Conservation (phyloP, 306 rosid genomes). For the Dalbergia cochinchinensis region DNA sequence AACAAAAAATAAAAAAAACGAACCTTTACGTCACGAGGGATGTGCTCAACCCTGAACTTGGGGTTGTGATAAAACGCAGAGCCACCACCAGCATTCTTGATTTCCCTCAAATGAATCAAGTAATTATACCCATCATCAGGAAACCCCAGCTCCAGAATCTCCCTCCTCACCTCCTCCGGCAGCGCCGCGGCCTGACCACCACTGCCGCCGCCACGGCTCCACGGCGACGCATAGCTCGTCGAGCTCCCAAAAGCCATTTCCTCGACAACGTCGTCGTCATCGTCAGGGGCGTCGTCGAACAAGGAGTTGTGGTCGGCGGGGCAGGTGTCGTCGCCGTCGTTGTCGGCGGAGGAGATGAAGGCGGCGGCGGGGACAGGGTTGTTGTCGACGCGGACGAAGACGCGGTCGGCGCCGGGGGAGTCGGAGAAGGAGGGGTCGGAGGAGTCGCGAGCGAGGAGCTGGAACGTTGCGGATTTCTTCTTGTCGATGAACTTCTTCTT, state of each 20-base stretch:
- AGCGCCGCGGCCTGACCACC: constrained; percentile 25
- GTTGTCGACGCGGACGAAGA: constrained; percentile 81
- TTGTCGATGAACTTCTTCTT: constrained; percentile 85
- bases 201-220: not conserved
- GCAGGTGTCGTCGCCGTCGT: constrained; percentile 5
- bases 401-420: constrained; percentile 71
- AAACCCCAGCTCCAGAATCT: constrained; percentile 86
- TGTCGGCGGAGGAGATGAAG: constrained; percentile 41
- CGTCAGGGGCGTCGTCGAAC: constrained; percentile 72
- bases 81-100: constrained; percentile 84
- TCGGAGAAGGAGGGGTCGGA: constrained; percentile 71
- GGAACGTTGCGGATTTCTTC: constrained; percentile 77
- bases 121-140: constrained; percentile 96
- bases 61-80: constrained; percentile 72
- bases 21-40: constrained; percentile 85
- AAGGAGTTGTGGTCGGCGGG: constrained; percentile 50
- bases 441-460: constrained; percentile 78
- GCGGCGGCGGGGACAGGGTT: constrained; percentile 51
- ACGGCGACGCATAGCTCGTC: not conserved
- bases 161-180: constrained; percentile 69
- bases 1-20: not conserved
- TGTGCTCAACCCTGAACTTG: constrained; percentile 68
- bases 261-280: constrained; percentile 45
- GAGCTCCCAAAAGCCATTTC: constrained; percentile 27
- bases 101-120: constrained; percentile 78